These are phyloP conservation scores for Ascochyta clinopodiicola DNA, from an alignment of 2,329 filamentous ascomycete species.

Conservation along the genomic window DNA sequence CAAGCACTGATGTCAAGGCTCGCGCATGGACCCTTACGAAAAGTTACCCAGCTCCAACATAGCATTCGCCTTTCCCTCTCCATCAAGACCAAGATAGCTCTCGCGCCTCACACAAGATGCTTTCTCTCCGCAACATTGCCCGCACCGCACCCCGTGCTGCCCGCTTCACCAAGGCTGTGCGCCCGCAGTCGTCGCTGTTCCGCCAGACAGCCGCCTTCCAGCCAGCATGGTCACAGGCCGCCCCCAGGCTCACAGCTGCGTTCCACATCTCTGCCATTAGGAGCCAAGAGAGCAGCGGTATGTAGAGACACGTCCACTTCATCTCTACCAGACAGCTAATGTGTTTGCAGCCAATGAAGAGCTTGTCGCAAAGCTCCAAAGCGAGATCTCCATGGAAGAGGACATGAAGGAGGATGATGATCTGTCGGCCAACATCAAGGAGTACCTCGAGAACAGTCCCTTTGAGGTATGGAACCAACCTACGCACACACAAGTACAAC, in stretches of 20 bases:
- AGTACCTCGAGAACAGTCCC: conserved; percentile 84
- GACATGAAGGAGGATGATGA: conserved; percentile 77
- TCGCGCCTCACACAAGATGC: conserved; percentile 44
- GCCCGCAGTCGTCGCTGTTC: conserved; percentile 44
- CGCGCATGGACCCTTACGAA: conserved; percentile 27
- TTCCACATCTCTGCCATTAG: conserved; percentile 53
- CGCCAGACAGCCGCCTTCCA: conserved; percentile 44
- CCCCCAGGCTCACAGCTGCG: conserved; percentile 44
- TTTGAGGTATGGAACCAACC: conserved; percentile 67
- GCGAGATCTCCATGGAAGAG: conserved; percentile 67
- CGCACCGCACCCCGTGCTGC: conserved; percentile 54
- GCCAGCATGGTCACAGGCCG: conserved; percentile 41
- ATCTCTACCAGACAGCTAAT: conserved; percentile 18
- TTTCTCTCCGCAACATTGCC: conserved; percentile 54
- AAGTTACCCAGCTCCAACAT: conserved; percentile 24
- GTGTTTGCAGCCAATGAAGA: conserved; percentile 67
- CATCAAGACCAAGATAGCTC: conserved; percentile 16
- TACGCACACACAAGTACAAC: neutral
- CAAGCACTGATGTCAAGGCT: conserved; percentile 26
- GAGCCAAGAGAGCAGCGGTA: conserved; percentile 45
- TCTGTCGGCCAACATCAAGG: conserved; percentile 78
- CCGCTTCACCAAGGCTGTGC: conserved; percentile 49
- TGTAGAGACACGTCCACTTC: conserved; percentile 6
- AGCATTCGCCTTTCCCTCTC: conserved; percentile 1
- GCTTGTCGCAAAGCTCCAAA: conserved; percentile 81